Base-by-base conservation (phyloP, 106 monocot species). In the Platanthera zijinensis region DNA sequence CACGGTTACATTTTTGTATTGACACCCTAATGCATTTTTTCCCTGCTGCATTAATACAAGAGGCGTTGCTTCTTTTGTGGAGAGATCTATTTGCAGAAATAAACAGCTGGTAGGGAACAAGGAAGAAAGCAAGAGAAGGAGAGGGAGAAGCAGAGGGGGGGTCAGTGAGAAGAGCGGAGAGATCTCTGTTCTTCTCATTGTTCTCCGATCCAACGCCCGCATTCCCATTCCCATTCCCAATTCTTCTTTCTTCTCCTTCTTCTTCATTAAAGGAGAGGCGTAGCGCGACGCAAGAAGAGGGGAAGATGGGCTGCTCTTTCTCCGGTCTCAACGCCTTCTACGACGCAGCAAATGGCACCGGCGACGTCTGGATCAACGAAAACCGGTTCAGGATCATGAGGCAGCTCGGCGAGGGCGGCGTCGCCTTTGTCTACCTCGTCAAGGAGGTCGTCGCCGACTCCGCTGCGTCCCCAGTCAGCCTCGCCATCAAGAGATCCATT, bases 291-390 rank as follows among this genome's bases (percentile, higher is more conserved):
- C 70, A 67, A 21, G 63, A 69, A 48, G n/a, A 50, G 51, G 9
- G 18, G 51, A 72, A 22, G 22, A 95, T 95, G 96, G 96, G 97
- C 10, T 99, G 97, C 86, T 94, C 97, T 64, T 88, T 99, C 84
- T 99, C 94, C 61, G 97, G 94, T 50, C 83, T 99, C 62, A 92
- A 88, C 76, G 91, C 97, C 18, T 72, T 94, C 74, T 92, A 99
- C 83, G 89, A 92, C 76, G 89, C 97, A n/a, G 89, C 85, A 32
- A 92, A 92, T 48, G 88, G 89, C 28, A 87, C 85, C 19, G 92
- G 89, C 18, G 97, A 99, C 47, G 89, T 99, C 14, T 94, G 97
- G 97, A 94, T 99, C 86, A 99, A 99, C 86, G 86, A 94, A 80
- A 91, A 86, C 78, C 84, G 97, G 22, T 99, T 99, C 83, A 81